These are phyloP conservation scores for Starmerella riodocensis DNA, from an alignment of 805 yeast genomes.

Conservation along the genomic window DNA sequence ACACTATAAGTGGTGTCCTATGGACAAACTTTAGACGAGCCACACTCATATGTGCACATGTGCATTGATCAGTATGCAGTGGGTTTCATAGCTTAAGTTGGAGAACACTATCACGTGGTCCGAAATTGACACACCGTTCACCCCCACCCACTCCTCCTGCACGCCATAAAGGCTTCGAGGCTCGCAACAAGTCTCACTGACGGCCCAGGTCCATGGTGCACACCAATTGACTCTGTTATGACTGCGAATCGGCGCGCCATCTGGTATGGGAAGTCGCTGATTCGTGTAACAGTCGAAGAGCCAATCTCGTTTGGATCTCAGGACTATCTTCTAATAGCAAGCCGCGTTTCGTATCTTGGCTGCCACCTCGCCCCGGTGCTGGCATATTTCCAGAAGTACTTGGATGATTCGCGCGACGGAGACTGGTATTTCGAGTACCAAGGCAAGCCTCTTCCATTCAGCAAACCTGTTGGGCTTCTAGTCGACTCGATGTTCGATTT, in stretches of 20 bases:
- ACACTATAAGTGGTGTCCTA: too few relatives aligned
- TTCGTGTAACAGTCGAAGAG: slow-evolving; percentile 7
- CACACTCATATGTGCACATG: too few relatives aligned
- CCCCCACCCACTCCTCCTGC: too few relatives aligned
- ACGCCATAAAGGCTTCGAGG: too few relatives aligned
- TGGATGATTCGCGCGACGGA: slow-evolving; percentile 2
- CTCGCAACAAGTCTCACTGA: too few relatives aligned
- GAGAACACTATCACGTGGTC: too few relatives aligned
- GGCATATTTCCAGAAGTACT: slow-evolving; percentile 14
- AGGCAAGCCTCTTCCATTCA: slow-evolving; percentile 12
- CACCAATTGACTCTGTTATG: too few relatives aligned
- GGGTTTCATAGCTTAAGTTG: too few relatives aligned
- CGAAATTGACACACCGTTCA: too few relatives aligned
- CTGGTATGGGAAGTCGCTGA: slow-evolving; percentile 13
- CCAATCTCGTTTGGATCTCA: slow-evolving; percentile 17
- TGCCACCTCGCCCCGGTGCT: slow-evolving; percentile 10
- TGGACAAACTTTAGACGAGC: too few relatives aligned
- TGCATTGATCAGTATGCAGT: too few relatives aligned
- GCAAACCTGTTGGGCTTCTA: slow-evolving; percentile 20
- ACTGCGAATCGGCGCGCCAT: slow-evolving; percentile 3
- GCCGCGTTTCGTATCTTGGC: slow-evolving; percentile 14
- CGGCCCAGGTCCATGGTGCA: too few relatives aligned
- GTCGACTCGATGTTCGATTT: slow-evolving; percentile 9
- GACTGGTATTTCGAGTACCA: slow-evolving; percentile 17
- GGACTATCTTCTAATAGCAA: slow-evolving; percentile 12